Evolutionary conservation across 192 early-diverging fungal species (phyloP), one percentile per base, ranked within the genome.

Genomic region (Backusella parvicylindrica): DNA sequence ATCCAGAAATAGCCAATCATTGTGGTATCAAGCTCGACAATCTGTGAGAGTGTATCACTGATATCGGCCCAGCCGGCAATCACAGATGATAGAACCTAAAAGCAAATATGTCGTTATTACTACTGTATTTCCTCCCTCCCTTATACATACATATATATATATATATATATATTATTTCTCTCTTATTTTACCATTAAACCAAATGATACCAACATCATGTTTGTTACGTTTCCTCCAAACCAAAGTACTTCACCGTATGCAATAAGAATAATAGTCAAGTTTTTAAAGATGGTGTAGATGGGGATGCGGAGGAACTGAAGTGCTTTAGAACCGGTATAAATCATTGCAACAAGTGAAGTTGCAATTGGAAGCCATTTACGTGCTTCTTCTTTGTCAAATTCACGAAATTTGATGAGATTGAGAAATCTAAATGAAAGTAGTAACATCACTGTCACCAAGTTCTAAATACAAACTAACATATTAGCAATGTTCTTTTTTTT

Each of bases 241-340:
- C 93, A 92, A 53, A 89, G 83, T 15, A 91, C 91, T 82, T 99
- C 98, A 53, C 91, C 93, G 77, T 95, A 97, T 15, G 98, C 98
- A 76, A 97, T 97, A 26, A 96, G 82, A 79, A 99, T 97, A 78
- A 99, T 99, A 47, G 98, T 99, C 76, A 98, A 79, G 86, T 99
- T 99, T 85, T 99, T 99, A 86, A 98, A 99, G 72, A 99, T 92
- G 32, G 98, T 99, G 77, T 97, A 98, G 37, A 99, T 84, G 16
- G 98, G 94, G 69, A 99, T 95, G 69, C 92, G 88, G 41, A 99
- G 88, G 82, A 90, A 97, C 79, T 97, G 94, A 6, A 99, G 81
- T 47, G 95, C 92, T 81, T 97, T 97, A 66, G 94, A 94, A 64
- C 97, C 98, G 15, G 97, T 97, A 84, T 98, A 98, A 72, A 99